Conservation (phyloP, 225 moss, liverwort and hornwort genomes). For the Neckera pumila region DNA sequence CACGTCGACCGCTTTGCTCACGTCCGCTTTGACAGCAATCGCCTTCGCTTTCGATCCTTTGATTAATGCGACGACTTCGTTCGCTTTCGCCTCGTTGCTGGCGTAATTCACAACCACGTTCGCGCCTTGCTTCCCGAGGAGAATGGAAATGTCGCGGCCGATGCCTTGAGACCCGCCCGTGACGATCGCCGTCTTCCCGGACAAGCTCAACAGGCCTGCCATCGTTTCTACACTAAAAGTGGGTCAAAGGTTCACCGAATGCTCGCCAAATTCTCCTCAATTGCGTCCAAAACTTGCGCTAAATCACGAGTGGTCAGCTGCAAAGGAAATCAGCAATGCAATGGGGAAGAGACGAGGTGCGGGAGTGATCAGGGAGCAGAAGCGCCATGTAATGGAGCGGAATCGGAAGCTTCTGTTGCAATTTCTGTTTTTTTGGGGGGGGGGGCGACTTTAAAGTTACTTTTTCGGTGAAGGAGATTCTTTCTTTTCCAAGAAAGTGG, state of each 20-base stretch:
- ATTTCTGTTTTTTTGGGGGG: background rate
- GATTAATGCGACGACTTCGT: conserved; percentile 17
- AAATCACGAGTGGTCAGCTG: background rate
- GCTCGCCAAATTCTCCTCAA: background rate
- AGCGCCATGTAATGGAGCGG: background rate
- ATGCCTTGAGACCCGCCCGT: conserved; percentile 74
- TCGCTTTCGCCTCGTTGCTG: conserved; percentile 40
- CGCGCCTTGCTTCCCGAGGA: conserved; percentile 41
- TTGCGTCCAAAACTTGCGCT: background rate
- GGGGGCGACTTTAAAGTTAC: background rate
- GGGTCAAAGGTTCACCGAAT: background rate
- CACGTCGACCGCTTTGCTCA: conserved; percentile 19
- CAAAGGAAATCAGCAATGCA: background rate
- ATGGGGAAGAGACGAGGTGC: background rate
- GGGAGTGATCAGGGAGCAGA: too few species aligned
- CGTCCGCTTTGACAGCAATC: conserved; percentile 48
- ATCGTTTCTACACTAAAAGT: background rate
- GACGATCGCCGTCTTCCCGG: conserved; percentile 56
- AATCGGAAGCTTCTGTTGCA: background rate
- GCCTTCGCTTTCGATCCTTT: conserved; percentile 10
- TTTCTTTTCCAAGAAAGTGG: background rate
- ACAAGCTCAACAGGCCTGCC: conserved; percentile 11
- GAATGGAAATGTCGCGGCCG: conserved; percentile 26
- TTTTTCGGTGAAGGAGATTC: background rate
- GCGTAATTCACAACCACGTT: conserved; percentile 45